A percentile compares a stretch with the other conserved stretches of the same genome.
phyloP scores from a whole-genome alignment of 108 stramenopile species.

The Schizochytrium sp. region DNA sequence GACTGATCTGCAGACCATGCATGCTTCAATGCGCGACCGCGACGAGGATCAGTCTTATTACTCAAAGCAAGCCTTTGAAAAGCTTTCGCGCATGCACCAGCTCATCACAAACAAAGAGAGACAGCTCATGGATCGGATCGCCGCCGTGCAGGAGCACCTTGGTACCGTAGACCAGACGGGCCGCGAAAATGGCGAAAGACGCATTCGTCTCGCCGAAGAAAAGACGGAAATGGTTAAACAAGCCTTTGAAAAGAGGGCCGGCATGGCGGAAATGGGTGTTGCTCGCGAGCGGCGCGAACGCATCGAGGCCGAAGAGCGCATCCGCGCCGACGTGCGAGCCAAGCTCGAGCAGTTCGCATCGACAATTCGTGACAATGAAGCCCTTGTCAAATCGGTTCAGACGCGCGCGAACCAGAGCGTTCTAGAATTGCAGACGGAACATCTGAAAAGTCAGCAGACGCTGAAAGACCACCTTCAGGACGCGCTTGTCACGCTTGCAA shows the following conservation, averaged over 20 bases:
- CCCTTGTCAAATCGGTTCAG: background rate
- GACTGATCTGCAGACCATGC: background rate
- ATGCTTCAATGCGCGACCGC: background rate
- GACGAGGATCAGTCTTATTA: background rate
- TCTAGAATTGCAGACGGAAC: background rate
- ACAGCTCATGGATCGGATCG: background rate
- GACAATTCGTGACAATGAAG: background rate
- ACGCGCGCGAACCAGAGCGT: background rate
- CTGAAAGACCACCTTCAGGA: background rate
- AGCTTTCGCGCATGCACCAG: background rate
- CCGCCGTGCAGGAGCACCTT: background rate
- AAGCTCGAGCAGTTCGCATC: background rate
- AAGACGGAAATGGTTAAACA: background rate
- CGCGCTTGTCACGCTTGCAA: background rate
- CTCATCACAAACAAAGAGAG: background rate
- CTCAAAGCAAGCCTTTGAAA: background rate
- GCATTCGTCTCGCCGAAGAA: background rate
- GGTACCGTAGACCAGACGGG: background rate
- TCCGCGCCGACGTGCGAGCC: background rate
- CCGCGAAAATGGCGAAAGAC: background rate
- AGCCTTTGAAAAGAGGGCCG: background rate
- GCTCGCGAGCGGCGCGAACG: background rate
- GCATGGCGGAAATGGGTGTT: background rate
- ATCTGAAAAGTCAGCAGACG: background rate
- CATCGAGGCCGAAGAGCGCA: background rate